A percentile compares a stretch with the other conserved stretches of the same genome.
These are phyloP conservation scores for Penicillium psychrosexuale DNA, from an alignment of 2,329 filamentous ascomycete species.

Conservation along the genomic window DNA sequence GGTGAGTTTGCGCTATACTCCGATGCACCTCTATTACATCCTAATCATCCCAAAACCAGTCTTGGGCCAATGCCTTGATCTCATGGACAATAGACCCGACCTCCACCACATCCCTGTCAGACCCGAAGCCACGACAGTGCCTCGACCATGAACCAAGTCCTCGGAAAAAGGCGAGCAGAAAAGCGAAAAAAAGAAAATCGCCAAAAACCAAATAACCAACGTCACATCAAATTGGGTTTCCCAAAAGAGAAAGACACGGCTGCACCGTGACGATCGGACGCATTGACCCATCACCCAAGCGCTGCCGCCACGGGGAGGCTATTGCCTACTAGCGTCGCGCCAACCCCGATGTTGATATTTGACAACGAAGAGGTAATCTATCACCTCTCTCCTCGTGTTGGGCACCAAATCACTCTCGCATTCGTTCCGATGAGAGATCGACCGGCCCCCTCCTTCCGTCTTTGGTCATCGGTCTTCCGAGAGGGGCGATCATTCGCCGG, in stretches of 20 bases:
- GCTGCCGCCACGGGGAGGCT: slow-evolving; percentile 17
- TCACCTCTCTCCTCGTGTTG: background rate
- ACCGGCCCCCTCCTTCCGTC: background rate
- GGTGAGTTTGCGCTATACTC: slow-evolving; percentile 54
- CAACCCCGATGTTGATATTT: slow-evolving; percentile 12
- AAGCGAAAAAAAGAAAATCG: background rate
- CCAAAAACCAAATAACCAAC: background rate
- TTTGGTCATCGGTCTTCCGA: background rate
- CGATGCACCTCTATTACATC: background rate
- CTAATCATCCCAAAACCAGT: slow-evolving; percentile 36
- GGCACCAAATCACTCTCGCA: background rate
- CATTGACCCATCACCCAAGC: background rate
- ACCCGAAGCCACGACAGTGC: slow-evolving; percentile 20
- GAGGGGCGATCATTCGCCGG: background rate
- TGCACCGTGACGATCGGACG: slow-evolving; percentile 4
- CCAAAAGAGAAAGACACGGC: background rate
- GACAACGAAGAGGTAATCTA: slow-evolving; percentile 4
- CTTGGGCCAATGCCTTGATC: slow-evolving; percentile 53
- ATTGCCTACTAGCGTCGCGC: slow-evolving; percentile 26
- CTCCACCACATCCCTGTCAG: slow-evolving; percentile 21
- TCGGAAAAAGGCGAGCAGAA: background rate
- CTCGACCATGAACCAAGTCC: slow-evolving; percentile 23
- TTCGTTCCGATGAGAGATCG: background rate
- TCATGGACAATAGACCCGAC: slow-evolving; percentile 44
- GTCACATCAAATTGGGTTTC: background rate